phyloP scores from a whole-genome alignment of 768 basidiomycete species.

The Mycena indigotica region DNA sequence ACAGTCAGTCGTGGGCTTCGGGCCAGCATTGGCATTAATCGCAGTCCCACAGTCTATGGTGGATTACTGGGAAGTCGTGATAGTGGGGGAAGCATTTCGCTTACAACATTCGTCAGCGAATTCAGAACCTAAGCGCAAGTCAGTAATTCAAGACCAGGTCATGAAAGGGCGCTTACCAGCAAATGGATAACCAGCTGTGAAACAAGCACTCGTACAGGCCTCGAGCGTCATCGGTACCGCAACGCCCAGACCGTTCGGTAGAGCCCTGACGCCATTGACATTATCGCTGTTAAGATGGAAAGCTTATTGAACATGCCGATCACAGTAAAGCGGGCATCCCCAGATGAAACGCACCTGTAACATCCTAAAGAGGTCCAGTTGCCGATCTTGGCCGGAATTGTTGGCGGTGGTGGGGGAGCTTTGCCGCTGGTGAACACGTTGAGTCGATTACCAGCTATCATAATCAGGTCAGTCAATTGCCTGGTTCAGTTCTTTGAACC shows the following conservation, averaged over 20 bases:
- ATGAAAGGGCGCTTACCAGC: slow-evolving; percentile 40
- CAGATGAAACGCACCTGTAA: slow-evolving; percentile 62
- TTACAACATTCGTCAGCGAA: slow-evolving; percentile 57
- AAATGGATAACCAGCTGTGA: slow-evolving; percentile 41
- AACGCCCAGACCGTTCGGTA: slow-evolving; percentile 43
- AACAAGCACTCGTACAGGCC: slow-evolving; percentile 63
- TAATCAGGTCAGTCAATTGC: no score
- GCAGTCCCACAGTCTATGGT: slow-evolving; percentile 53
- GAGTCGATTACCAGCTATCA: slow-evolving; percentile 45
- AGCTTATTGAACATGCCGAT: slow-evolving; percentile 22
- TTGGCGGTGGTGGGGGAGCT: slow-evolving; percentile 56
- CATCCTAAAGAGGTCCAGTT: slow-evolving; percentile 74
- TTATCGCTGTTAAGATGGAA: slow-evolving; percentile 42
- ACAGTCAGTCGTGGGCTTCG: slow-evolving; percentile 55
- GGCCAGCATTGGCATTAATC: slow-evolving; percentile 49
- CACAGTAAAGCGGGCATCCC: not conserved
- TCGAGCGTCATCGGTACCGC: slow-evolving; percentile 57
- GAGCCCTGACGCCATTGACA: slow-evolving; percentile 45
- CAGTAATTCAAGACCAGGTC: no score
- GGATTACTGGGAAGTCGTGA: no score
- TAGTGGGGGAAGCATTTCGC: no score
- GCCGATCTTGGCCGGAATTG: slow-evolving; percentile 56
- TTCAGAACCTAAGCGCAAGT: slow-evolving; percentile 25
- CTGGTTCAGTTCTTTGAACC: no score
- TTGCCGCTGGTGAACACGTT: slow-evolving; percentile 61